Conservation (phyloP, 2,329 filamentous ascomycete species). For the Aschersonia sp. region DNA sequence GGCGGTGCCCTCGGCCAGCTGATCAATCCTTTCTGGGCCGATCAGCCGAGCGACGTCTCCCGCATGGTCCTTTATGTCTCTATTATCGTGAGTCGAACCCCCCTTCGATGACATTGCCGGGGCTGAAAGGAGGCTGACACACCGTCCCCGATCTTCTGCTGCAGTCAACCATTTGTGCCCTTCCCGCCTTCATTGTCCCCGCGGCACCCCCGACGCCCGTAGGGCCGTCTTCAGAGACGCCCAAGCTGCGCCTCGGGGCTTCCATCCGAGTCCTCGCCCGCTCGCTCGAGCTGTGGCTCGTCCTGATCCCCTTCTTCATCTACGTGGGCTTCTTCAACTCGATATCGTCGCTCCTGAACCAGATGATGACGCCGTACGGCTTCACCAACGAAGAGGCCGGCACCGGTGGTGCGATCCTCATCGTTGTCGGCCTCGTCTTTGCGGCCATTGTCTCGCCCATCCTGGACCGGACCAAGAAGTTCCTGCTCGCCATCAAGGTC, state of each 20-base stretch:
- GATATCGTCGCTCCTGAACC: slow-evolving; percentile 74
- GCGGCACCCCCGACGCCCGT: slow-evolving; percentile 62
- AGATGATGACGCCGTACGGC: slow-evolving; percentile 75
- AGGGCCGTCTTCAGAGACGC: slow-evolving; percentile 48
- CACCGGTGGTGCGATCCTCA: slow-evolving; percentile 78
- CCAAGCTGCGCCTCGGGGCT: slow-evolving; percentile 35
- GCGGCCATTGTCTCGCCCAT: slow-evolving; percentile 68
- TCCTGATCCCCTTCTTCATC: slow-evolving; percentile 66
- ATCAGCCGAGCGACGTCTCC: slow-evolving; percentile 48
- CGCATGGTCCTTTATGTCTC: slow-evolving; percentile 74
- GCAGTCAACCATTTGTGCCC: slow-evolving; percentile 30
- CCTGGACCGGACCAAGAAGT: slow-evolving; percentile 72
- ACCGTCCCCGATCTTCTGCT: neutral
- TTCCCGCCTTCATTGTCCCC: slow-evolving; percentile 75
- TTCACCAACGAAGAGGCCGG: slow-evolving; percentile 75
- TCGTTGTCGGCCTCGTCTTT: slow-evolving; percentile 69
- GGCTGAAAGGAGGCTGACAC: neutral
- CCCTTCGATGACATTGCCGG: too few species aligned
- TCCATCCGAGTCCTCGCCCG: slow-evolving; percentile 36
- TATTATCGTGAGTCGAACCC: slow-evolving; percentile 49
- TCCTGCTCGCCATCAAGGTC: slow-evolving; percentile 56
- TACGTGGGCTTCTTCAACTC: slow-evolving; percentile 94
- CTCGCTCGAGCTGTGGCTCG: slow-evolving; percentile 63
- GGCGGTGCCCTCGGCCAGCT: slow-evolving; percentile 82
- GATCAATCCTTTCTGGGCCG: slow-evolving; percentile 65